phyloP scores from a whole-genome alignment of 208 protist genomes.

The Vickermania ingenoplastis region DNA sequence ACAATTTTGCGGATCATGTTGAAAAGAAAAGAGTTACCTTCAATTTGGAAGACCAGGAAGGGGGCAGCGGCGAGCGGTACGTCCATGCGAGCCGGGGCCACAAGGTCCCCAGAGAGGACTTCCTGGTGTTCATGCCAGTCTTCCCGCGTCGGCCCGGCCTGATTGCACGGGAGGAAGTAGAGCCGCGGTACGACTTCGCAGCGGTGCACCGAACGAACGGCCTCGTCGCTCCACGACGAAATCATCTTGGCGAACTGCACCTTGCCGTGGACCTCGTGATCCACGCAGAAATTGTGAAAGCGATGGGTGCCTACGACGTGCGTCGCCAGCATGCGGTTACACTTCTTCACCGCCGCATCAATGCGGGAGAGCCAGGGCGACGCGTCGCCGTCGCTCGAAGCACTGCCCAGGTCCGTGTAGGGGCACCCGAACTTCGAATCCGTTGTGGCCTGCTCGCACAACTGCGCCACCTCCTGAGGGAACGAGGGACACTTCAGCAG shows the following conservation, averaged over 20 bases:
- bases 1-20: constrained; percentile 89
- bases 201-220: constrained; percentile 53
- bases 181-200: constrained; percentile 52
- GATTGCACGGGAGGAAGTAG: constrained; percentile 32
- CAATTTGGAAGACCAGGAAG: constrained; percentile 75
- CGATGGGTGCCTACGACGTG: constrained; percentile 56
- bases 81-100: not conserved
- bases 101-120: not conserved
- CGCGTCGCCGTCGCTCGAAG: not conserved
- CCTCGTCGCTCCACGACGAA: constrained; percentile 44
- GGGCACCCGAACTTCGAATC: not conserved
- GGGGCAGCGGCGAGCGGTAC: constrained; percentile 16
- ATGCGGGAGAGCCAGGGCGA: constrained; percentile 20
- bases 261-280: constrained; percentile 25
- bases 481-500: constrained; percentile 23
- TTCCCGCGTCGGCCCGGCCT: not conserved
- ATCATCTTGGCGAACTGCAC: constrained; percentile 34
- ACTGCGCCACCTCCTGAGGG: constrained; percentile 1
- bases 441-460: not conserved
- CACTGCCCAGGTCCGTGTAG: not conserved
- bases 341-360: constrained; percentile 13
- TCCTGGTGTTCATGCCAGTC: constrained; percentile 15
- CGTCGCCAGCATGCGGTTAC: constrained; percentile 32
- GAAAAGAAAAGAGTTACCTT: constrained; percentile 76
- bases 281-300: constrained; percentile 84